A percentile compares a stretch with the other conserved stretches of the same genome.
These are phyloP conservation scores for Arachnopeziza araneosa DNA, from an alignment of 2,329 filamentous ascomycete genomes.

Conservation along the genomic window DNA sequence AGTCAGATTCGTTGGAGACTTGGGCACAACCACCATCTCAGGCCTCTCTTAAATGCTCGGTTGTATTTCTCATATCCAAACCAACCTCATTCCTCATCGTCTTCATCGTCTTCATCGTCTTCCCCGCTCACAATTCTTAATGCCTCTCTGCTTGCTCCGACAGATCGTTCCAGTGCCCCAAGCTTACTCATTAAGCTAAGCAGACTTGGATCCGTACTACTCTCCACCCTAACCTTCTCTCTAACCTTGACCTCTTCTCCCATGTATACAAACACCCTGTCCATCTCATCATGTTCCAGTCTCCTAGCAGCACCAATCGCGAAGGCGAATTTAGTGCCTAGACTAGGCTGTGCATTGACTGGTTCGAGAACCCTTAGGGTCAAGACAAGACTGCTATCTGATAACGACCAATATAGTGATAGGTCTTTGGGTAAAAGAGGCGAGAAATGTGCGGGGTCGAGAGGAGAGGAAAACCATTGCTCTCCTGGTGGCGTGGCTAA, in stretches of 20 bases:
- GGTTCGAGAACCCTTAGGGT: slow-evolving; percentile 66
- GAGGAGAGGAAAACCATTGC: background rate
- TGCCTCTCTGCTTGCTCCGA: slow-evolving; percentile 64
- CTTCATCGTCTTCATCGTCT: background rate
- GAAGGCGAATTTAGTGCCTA: slow-evolving; percentile 62
- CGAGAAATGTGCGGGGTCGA: slow-evolving; percentile 38
- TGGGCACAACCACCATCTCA: too few relatives aligned
- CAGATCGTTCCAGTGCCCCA: slow-evolving; percentile 66
- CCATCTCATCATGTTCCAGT: slow-evolving; percentile 73
- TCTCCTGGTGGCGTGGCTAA: slow-evolving; percentile 7
- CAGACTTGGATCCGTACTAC: slow-evolving; percentile 70
- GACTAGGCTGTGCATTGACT: slow-evolving; percentile 51
- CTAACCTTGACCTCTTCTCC: slow-evolving; percentile 69
- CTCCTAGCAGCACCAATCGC: slow-evolving; percentile 61
- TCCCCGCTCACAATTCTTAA: slow-evolving; percentile 70
- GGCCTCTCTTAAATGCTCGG: too few relatives aligned
- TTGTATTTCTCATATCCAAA: too few relatives aligned
- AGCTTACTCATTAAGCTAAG: slow-evolving; percentile 81
- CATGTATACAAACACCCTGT: slow-evolving; percentile 62
- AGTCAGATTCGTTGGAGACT: too few relatives aligned
- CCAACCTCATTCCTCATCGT: too few relatives aligned
- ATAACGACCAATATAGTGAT: slow-evolving; percentile 67
- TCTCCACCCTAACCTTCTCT: slow-evolving; percentile 82
- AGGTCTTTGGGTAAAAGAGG: slow-evolving; percentile 60
- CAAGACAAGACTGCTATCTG: slow-evolving; percentile 65